Percentiles rank a stretch among this genome's conserved stretches.
These are phyloP conservation scores for Saturnispora galanensis DNA, from an alignment of 805 yeast species.

Conservation along the genomic window DNA sequence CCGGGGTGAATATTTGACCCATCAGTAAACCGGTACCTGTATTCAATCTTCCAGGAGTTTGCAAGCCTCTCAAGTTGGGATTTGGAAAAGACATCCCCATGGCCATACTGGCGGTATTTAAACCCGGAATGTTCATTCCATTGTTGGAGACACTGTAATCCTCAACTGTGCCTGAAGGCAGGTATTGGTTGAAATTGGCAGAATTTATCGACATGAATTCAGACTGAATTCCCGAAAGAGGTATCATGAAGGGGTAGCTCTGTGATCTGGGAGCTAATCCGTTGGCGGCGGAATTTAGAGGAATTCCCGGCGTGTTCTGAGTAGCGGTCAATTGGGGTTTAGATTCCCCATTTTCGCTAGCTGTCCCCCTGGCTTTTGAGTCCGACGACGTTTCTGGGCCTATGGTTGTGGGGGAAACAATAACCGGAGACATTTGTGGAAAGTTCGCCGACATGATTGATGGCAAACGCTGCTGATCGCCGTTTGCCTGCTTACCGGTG, in stretches of 20 bases:
- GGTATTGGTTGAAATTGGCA: slow-evolving; percentile 1
- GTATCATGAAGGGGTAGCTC: background rate
- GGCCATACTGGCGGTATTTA: no score
- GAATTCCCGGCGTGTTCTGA: background rate
- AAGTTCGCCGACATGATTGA: slow-evolving; percentile 6
- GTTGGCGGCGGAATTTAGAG: background rate
- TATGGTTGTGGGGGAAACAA: slow-evolving; percentile 1
- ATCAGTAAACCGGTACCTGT: background rate
- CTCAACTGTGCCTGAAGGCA: slow-evolving; percentile 1
- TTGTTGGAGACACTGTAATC: background rate
- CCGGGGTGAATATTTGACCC: background rate
- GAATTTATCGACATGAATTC: slow-evolving; percentile 3
- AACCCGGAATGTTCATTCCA: background rate
- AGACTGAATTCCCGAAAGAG: slow-evolving; percentile 1
- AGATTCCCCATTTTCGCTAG: background rate
- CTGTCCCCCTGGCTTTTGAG: slow-evolving; percentile 1
- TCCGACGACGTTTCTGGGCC: slow-evolving; percentile 5
- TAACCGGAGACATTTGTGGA: slow-evolving; percentile 1
- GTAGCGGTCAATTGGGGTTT: background rate
- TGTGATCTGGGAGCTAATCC: no score
- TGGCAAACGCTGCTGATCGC: slow-evolving; percentile 1
- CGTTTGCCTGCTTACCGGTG: background rate
- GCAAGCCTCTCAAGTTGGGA: no score
- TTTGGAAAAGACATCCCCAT: no score
- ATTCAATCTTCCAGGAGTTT: background rate